Percentiles rank a stretch among this genome's conserved stretches.
These are phyloP conservation scores for Cryptosporidium canis DNA, from an alignment of 169 alveolate species.

Conservation along the genomic window DNA sequence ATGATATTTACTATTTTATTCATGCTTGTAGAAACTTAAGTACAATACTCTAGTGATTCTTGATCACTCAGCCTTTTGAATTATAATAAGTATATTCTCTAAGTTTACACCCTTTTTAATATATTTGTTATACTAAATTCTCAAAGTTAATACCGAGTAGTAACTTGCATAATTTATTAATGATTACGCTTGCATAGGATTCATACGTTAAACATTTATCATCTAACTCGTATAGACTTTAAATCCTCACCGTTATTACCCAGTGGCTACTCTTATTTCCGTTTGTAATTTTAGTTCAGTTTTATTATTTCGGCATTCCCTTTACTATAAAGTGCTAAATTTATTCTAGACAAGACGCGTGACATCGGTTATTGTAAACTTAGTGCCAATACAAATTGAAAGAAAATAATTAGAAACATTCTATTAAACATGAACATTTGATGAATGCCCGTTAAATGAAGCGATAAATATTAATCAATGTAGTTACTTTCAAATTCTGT, in stretches of 20 bases:
- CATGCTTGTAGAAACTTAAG: slow-evolving; percentile 13
- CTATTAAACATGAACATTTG: background rate
- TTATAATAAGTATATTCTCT: background rate
- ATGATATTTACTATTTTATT: background rate
- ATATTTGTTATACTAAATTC: background rate
- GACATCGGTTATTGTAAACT: background rate
- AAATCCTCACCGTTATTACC: background rate
- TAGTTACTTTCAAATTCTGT: too few relatives aligned
- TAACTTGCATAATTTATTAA: slow-evolving; percentile 20
- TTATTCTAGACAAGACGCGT: background rate
- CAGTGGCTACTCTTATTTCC: background rate
- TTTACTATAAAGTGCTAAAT: background rate
- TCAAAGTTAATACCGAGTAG: background rate
- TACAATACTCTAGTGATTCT: background rate
- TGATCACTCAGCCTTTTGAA: background rate
- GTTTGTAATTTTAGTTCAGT: background rate
- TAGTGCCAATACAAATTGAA: background rate
- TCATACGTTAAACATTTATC: background rate
- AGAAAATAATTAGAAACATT: background rate
- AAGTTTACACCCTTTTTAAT: slow-evolving; percentile 13
- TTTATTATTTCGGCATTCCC: background rate
- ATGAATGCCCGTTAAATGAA: too few relatives aligned
- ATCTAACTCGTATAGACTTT: background rate
- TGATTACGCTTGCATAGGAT: background rate
- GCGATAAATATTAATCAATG: too few relatives aligned